Conservation (phyloP, 1,284 basidiomycete species). For the Ustilago bromivora region DNA sequence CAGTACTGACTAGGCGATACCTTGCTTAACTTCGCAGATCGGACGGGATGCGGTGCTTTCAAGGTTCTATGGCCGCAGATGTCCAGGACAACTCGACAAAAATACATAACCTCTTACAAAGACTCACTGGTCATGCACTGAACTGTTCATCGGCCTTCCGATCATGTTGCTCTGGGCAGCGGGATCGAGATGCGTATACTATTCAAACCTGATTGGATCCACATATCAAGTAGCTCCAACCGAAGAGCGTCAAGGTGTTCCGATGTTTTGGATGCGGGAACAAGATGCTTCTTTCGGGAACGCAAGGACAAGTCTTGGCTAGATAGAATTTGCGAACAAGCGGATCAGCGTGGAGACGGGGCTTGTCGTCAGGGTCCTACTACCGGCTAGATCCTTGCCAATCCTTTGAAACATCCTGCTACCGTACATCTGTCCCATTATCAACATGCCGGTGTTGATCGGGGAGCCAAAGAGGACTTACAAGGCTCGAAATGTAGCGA, state of each 20-base stretch:
- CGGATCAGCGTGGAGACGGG: constrained; percentile 7
- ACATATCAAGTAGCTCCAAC: no score
- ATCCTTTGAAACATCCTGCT: not conserved
- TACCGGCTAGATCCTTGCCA: not conserved
- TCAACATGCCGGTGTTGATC: not conserved
- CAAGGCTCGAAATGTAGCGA: not conserved
- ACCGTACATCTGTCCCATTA: not conserved
- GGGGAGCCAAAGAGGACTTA: not conserved
- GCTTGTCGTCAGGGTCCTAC: constrained; percentile 1
- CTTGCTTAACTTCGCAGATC: constrained; percentile 84
- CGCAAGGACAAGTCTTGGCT: not conserved
- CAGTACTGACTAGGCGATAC: constrained; percentile 85
- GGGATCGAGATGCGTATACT: not conserved
- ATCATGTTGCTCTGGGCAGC: not conserved
- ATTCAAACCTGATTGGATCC: not conserved
- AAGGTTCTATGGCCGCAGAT: constrained; percentile 82
- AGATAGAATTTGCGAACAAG: not conserved
- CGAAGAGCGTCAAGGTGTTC: not conserved
- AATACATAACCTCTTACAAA: no score
- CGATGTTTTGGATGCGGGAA: not conserved
- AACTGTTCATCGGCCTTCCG: not conserved
- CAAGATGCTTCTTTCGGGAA: constrained; percentile 4
- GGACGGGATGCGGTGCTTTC: constrained; percentile 84
- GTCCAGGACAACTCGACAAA: not conserved
- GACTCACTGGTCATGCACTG: no score